Percentiles rank a stretch among this genome's conserved stretches.
Conservation (phyloP, 129 eudicot genomes). For the Oenanthe sinensis region DNA sequence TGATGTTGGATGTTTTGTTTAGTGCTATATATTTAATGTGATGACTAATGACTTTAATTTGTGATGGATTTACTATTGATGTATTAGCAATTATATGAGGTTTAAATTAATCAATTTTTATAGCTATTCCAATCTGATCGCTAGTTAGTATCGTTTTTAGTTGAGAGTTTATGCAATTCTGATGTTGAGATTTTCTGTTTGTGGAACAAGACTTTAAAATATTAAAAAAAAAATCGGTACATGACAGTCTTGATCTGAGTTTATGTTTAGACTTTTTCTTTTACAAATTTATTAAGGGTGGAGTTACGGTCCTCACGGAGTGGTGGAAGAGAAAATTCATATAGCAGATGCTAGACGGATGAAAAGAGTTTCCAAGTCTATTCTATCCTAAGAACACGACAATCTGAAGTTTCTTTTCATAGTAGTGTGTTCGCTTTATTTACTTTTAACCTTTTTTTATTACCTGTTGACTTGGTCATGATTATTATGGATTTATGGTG, state of each 20-base stretch:
- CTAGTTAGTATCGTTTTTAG: background rate
- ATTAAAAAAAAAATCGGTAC: too few species aligned
- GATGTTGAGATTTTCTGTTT: background rate
- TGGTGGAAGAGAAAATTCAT: background rate
- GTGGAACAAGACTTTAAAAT: background rate
- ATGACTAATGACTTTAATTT: background rate
- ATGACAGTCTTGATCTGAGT: background rate
- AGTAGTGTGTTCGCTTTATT: background rate
- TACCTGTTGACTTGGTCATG: background rate
- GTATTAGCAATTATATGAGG: background rate
- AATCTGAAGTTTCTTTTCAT: background rate
- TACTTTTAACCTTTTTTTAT: background rate
- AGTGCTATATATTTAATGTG: background rate
- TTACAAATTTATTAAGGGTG: background rate
- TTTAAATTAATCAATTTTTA: background rate
- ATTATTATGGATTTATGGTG: background rate
- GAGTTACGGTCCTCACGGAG: too few species aligned
- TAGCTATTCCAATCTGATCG: background rate
- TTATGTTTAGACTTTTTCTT: background rate
- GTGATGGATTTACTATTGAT: background rate
- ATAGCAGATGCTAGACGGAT: background rate
- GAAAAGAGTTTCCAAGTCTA: background rate
- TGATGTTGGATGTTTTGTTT: background rate
- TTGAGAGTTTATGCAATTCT: background rate
- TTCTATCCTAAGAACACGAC: too few species aligned